These are phyloP conservation scores for Cocos nucifera DNA, from an alignment of 176 grass and related monocot species.

Conservation along the genomic window DNA sequence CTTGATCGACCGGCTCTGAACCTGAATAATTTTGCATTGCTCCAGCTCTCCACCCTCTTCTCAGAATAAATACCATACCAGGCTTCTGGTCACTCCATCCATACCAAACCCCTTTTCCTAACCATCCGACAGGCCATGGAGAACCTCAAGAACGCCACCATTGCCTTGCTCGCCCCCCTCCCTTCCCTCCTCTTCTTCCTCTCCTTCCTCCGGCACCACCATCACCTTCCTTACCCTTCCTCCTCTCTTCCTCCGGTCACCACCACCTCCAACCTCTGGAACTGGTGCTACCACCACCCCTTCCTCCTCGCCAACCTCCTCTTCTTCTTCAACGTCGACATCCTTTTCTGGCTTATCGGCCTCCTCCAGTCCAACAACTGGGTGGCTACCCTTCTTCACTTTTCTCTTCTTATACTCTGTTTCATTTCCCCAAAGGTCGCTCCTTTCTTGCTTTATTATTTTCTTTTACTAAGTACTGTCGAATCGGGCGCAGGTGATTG, in stretches of 20 bases:
- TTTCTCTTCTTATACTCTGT: not conserved
- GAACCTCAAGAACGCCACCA: slow-evolving; percentile 49
- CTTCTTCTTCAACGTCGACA: slow-evolving; percentile 84
- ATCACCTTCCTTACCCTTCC: not conserved
- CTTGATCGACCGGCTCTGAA: too few relatives aligned
- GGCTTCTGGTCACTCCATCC: not conserved
- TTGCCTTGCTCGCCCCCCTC: slow-evolving; percentile 63
- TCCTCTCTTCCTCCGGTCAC: not conserved
- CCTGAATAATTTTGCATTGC: too few relatives aligned
- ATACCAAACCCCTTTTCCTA: slow-evolving; percentile 1
- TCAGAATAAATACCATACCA: too few relatives aligned
- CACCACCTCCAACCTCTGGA: slow-evolving; percentile 15
- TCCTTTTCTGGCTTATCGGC: slow-evolving; percentile 92
- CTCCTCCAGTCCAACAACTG: slow-evolving; percentile 83
- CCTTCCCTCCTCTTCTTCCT: slow-evolving; percentile 82
- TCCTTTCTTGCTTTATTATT: not conserved
- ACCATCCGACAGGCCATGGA: not conserved
- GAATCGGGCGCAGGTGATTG: slow-evolving; percentile 54
- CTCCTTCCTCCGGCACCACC: slow-evolving; percentile 35
- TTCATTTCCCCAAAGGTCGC: not conserved
- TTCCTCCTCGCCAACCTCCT: slow-evolving; percentile 74
- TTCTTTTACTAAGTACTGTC: not conserved
- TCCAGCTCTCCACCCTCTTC: too few relatives aligned
- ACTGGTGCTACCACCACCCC: slow-evolving; percentile 62
- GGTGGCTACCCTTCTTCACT: not conserved